Evolutionary conservation across 2,329 filamentous ascomycete genomes (phyloP).

Genomic region (Clarireedia monteithiana): DNA sequence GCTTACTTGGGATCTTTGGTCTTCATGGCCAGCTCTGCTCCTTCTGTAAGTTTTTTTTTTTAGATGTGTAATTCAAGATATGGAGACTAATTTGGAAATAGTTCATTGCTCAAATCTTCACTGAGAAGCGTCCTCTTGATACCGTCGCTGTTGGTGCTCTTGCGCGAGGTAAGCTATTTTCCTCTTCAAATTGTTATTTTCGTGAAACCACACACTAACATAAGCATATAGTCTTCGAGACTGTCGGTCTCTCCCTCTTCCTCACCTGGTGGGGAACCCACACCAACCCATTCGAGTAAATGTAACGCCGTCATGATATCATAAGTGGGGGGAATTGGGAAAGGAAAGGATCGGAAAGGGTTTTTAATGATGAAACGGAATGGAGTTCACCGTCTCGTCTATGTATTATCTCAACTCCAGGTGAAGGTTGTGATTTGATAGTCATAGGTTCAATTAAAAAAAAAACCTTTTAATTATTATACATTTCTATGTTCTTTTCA

Average conservation of each 20-base stretch:
- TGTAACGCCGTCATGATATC: background rate
- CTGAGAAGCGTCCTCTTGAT: constrained; percentile 87
- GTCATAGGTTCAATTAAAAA: background rate
- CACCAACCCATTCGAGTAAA: constrained; percentile 70
- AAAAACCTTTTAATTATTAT: background rate
- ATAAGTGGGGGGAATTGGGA: constrained; percentile 1
- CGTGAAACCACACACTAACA: background rate
- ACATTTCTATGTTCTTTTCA: background rate
- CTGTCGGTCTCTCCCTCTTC: constrained; percentile 83
- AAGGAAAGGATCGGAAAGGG: background rate
- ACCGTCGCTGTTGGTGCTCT: constrained; percentile 79
- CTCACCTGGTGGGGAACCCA: constrained; percentile 97
- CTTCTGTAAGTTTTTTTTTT: constrained; percentile 56
- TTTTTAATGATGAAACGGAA: background rate
- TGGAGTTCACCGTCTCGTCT: constrained; percentile 7
- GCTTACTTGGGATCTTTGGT: constrained; percentile 87
- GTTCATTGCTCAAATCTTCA: constrained; percentile 80
- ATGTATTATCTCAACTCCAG: constrained; percentile 6
- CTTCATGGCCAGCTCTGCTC: constrained; percentile 85
- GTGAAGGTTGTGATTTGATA: constrained; percentile 4
- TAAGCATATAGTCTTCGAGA: constrained; percentile 63
- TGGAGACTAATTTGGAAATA: constrained; percentile 31
- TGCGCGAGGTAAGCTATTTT: constrained; percentile 46
- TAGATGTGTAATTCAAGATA: background rate
- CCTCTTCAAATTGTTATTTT: background rate